Percentiles rank a stretch among this genome's conserved stretches.
phyloP scores from a whole-genome alignment of 2,329 filamentous ascomycete genomes.

The Aspergillus spinulosporus region DNA sequence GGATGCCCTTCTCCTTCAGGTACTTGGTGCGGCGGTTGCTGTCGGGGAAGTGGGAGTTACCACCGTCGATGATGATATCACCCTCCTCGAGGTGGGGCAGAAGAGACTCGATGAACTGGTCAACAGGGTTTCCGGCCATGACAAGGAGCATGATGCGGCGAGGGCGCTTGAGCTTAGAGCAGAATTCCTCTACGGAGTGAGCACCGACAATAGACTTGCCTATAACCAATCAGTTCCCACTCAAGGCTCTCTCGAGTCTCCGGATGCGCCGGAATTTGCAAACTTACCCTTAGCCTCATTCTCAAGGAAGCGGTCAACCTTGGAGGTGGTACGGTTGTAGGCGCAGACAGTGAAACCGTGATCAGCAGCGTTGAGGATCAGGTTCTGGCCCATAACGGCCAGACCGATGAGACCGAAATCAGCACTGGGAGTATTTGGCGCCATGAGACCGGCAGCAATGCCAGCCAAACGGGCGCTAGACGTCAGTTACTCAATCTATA shows the following conservation, averaged over 20 bases:
- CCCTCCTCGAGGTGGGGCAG: conserved; percentile 78
- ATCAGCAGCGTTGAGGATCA: conserved; percentile 87
- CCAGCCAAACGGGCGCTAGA: conserved; percentile 72
- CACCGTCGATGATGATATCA: conserved; percentile 99
- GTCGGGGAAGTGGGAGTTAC: conserved; percentile 99
- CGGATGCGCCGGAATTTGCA: background rate
- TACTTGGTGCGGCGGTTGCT: conserved; percentile 96
- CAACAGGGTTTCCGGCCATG: conserved; percentile 96
- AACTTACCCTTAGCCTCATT: conserved; percentile 79
- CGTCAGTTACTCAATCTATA: conserved; percentile 40
- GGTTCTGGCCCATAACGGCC: conserved; percentile 86
- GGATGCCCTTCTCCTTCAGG: conserved; percentile 80
- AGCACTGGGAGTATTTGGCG: conserved; percentile 61
- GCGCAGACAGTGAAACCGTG: conserved; percentile 95
- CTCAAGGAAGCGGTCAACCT: conserved; percentile 91
- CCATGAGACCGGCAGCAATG: conserved; percentile 67
- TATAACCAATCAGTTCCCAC: conserved; percentile 37
- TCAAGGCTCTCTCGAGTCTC: conserved; percentile 10
- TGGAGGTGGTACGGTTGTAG: conserved; percentile 97
- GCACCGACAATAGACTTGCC: conserved; percentile 94
- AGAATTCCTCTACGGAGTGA: conserved; percentile 90
- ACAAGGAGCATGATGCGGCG: conserved; percentile 98
- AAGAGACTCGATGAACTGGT: conserved; percentile 97
- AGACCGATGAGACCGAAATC: conserved; percentile 91
- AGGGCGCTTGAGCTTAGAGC: conserved; percentile 94